phyloP scores from a whole-genome alignment of 2,329 filamentous ascomycete genomes.

The Chaetomiaceae sp. region DNA sequence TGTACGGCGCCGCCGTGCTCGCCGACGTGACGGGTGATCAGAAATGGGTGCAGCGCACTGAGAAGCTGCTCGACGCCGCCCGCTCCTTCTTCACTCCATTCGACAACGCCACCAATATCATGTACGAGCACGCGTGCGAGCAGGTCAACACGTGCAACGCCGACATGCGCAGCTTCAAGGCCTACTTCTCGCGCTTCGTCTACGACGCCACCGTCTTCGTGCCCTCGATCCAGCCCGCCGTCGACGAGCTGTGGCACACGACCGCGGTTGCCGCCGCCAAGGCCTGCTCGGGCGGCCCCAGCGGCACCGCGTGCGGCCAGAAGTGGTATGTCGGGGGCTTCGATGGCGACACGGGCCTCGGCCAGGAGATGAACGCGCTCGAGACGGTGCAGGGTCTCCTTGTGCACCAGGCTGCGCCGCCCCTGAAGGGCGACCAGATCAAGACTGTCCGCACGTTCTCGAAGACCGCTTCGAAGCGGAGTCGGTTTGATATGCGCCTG shows the following conservation, averaged over 20 bases:
- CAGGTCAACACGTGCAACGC: conserved; percentile 48
- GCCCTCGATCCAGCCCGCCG: conserved; percentile 43
- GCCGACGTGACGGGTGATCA: conserved; percentile 52
- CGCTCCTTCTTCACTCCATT: conserved; percentile 48
- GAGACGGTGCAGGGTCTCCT: conserved; percentile 58
- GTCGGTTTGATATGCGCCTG: not conserved
- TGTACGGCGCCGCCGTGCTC: conserved; percentile 59
- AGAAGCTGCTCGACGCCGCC: conserved; percentile 46
- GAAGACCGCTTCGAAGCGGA: not conserved
- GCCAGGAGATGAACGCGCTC: conserved; percentile 59
- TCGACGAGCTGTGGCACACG: conserved; percentile 43
- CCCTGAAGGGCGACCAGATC: conserved; percentile 44
- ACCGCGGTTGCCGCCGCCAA: conserved; percentile 51
- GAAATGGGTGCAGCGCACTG: conserved; percentile 49
- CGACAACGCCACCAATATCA: conserved; percentile 49
- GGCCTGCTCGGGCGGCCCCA: conserved; percentile 50
- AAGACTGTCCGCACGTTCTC: conserved; percentile 34
- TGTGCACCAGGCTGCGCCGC: conserved; percentile 36
- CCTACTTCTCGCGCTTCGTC: conserved; percentile 59
- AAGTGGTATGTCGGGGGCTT: conserved; percentile 55
- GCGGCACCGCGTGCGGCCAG: conserved; percentile 51
- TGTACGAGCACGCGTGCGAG: conserved; percentile 65
- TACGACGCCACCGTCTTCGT: conserved; percentile 52
- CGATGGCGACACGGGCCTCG: conserved; percentile 50
- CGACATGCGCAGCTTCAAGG: conserved; percentile 65